These are phyloP conservation scores for Xylaria sp. DNA, from an alignment of 2,329 filamentous ascomycete species.

Conservation along the genomic window DNA sequence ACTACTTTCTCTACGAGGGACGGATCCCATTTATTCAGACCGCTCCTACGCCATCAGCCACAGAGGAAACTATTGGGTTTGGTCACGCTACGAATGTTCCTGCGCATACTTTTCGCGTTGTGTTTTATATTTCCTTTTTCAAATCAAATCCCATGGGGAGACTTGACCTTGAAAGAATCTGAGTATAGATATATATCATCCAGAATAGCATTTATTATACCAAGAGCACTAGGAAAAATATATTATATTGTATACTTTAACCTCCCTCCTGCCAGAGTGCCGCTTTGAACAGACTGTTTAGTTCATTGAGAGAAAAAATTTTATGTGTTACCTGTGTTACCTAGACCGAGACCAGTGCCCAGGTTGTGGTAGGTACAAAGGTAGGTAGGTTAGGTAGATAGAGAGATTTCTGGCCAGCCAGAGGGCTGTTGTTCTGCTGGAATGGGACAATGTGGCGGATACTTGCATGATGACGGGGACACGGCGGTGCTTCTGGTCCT, in stretches of 20 bases:
- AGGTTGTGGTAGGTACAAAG: too few species aligned
- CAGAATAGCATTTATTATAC: constrained; percentile 12
- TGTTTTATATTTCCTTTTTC: constrained; percentile 3
- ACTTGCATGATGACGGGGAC: constrained; percentile 16
- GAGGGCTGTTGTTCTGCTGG: too few species aligned
- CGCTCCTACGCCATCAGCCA: not conserved
- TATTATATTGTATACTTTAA: not conserved
- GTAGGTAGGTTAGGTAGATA: too few species aligned
- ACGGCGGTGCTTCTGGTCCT: constrained; percentile 3
- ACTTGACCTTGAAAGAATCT: not conserved
- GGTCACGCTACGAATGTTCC: not conserved
- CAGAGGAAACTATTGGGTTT: not conserved
- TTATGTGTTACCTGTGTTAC: too few species aligned
- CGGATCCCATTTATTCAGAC: not conserved
- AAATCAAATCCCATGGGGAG: not conserved
- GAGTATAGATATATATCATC: constrained; percentile 7
- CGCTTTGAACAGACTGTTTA: too few species aligned
- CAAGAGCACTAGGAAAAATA: not conserved
- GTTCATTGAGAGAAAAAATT: not conserved
- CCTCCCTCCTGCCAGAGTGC: too few species aligned
- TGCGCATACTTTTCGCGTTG: not conserved
- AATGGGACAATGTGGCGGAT: constrained; percentile 20
- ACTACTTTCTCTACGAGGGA: not conserved
- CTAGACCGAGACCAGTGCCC: not conserved
- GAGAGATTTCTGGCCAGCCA: too few species aligned